Evolutionary conservation across 345 rosid genomes (phyloP).

Genomic region (Murraya paniculata): DNA sequence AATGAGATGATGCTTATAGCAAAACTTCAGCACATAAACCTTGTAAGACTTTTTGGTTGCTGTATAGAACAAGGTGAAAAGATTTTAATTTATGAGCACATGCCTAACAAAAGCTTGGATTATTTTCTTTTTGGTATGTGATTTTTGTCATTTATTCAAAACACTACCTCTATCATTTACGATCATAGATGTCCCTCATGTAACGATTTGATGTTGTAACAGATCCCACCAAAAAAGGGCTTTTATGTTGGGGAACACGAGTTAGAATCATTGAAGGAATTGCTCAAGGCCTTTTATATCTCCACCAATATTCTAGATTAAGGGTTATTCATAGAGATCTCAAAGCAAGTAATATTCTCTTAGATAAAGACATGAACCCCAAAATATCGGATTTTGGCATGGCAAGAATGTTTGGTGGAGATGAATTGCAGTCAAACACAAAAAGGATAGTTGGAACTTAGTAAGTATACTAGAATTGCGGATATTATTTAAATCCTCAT

Average conservation of each 20-base stretch:
- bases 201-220: not conserved
- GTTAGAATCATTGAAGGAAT: not conserved
- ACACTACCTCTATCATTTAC: not conserved
- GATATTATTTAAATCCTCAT: too few species aligned
- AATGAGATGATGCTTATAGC: not conserved
- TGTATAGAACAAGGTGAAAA: not conserved
- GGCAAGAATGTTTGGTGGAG: slow-evolving; percentile 9
- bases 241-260: not conserved
- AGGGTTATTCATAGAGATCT: slow-evolving; percentile 15
- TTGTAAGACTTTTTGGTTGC: not conserved
- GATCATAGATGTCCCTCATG: not conserved
- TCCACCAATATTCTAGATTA: slow-evolving; percentile 15
- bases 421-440: not conserved
- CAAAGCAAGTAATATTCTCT: slow-evolving; percentile 6
- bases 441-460: slow-evolving; percentile 15
- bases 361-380: slow-evolving; percentile 11
- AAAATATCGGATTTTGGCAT: slow-evolving; percentile 19
- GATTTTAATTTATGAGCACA: not conserved
- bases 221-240: not conserved
- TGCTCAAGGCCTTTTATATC: slow-evolving; percentile 5
- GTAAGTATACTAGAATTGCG: not conserved
- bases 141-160: not conserved
- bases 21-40: not conserved
- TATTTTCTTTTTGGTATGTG: not conserved
- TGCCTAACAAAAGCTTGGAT: not conserved